Conservation (phyloP, 768 basidiomycete species). For the Trametes cubensis region DNA sequence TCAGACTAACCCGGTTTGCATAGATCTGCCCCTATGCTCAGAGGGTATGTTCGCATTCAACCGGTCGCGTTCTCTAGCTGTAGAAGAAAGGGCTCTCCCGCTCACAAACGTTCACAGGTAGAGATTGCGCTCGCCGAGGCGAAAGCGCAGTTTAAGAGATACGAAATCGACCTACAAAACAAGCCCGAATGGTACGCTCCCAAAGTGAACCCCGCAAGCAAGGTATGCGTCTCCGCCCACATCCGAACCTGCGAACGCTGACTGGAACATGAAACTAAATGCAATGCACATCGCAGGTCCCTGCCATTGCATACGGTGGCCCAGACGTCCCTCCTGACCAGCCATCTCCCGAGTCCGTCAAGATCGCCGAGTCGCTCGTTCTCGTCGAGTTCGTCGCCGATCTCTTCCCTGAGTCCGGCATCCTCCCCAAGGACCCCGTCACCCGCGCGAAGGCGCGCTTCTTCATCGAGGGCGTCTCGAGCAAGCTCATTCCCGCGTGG, state of each 20-base stretch:
- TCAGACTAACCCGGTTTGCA: not conserved
- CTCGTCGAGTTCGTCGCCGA: conserved; percentile 71
- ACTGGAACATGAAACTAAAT: too few species aligned
- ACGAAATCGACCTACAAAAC: conserved; percentile 61
- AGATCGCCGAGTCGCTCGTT: conserved; percentile 66
- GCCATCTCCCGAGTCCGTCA: conserved; percentile 62
- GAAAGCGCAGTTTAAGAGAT: conserved; percentile 49
- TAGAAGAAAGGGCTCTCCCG: not conserved
- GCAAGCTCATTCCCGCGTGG: conserved; percentile 47
- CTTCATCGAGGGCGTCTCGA: conserved; percentile 59
- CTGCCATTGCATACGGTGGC: conserved; percentile 64
- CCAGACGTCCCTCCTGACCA: conserved; percentile 54
- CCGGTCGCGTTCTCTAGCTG: too few species aligned
- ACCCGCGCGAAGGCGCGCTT: conserved; percentile 61
- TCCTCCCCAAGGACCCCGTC: conserved; percentile 60
- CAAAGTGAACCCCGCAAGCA: conserved; percentile 66
- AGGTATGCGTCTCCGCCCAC: conserved; percentile 41
- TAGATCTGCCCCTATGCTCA: conserved; percentile 65
- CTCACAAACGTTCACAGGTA: conserved; percentile 38
- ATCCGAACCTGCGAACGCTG: too few species aligned
- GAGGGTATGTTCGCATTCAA: conserved; percentile 39
- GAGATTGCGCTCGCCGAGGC: conserved; percentile 67
- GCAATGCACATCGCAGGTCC: conserved; percentile 43
- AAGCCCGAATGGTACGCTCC: conserved; percentile 73
- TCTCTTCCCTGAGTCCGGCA: conserved; percentile 48